Base-by-base conservation (phyloP, 2,329 filamentous ascomycete species). In the Rhynchosporium agropyri region DNA sequence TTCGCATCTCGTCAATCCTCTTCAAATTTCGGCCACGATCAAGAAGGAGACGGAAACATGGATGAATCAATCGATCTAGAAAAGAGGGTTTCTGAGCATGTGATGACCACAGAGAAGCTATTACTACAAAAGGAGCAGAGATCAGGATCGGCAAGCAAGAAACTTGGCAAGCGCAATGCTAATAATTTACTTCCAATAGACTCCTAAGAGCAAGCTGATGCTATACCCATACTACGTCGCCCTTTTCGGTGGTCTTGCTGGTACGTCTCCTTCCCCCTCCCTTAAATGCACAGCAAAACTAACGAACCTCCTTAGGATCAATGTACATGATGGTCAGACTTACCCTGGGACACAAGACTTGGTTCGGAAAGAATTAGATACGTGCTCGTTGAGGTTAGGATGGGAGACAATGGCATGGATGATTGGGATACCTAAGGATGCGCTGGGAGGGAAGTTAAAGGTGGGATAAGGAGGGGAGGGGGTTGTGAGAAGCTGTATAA, bases 321-420 rank as follows among this genome's bases (percentile, higher is more conserved):
- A 79, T 91, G 78, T 94, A 90, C 81, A 89, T 88, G 80, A 87
- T 89, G 80, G 79, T 82, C 76, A 89, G 90, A 76, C 86, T 90
- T 80, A 79, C 90, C 68, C 75, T 87, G 67, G 90, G 90, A 73
- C 85, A 93, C 83, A 93, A 92, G 84, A 91, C 87, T 66, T 92
- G 87, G 87, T 90, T 86, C 73, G 79, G 82, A 74, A 82, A 84
- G 77, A 82, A 74, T 70, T 57, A 40, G 13, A 31, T 9, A n/a
- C 31, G 46, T 20, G 20, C 20, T 20, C 20, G 20, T 20, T 20
- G 20, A 20, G 20, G 20, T 20, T 20, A 20, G 1, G 20, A 20
- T 20, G 20, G 20, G 20, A 20, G 20, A 20, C 20, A 20, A 20
- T 20, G 20, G 9, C 45, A 9, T 33, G 13, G 15, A 36, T 1